Percentiles rank a stretch among this genome's conserved stretches.
phyloP scores from a whole-genome alignment of 2,329 filamentous ascomycete genomes.

The Cryphonectria carpinicola region DNA sequence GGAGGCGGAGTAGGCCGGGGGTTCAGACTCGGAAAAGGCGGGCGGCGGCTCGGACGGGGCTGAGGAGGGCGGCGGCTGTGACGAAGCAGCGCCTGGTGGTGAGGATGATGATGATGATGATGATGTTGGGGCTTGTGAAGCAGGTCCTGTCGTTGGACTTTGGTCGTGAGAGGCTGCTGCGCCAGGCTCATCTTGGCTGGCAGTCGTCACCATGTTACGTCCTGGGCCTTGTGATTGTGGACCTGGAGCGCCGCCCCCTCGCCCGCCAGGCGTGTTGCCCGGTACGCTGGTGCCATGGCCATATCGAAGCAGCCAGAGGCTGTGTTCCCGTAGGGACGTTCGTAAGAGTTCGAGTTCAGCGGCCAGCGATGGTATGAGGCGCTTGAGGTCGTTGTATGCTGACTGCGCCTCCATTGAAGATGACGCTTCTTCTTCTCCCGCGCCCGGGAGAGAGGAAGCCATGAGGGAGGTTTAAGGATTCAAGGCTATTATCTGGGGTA shows the following conservation, averaged over 20 bases:
- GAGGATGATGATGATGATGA: background rate
- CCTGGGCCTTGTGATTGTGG: background rate
- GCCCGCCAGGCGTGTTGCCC: background rate
- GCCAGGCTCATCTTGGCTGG: constrained; percentile 3
- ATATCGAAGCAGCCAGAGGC: constrained; percentile 37
- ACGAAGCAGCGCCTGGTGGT: background rate
- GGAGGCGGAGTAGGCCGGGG: constrained; percentile 36
- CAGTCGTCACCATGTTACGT: constrained; percentile 13
- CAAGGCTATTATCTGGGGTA: background rate
- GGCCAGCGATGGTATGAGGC: constrained; percentile 36
- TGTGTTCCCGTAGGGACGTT: constrained; percentile 38
- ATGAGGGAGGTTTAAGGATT: background rate
- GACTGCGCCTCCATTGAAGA: constrained; percentile 28
- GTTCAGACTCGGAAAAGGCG: constrained; percentile 29
- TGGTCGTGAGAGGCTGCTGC: constrained; percentile 13
- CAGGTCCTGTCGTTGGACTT: background rate
- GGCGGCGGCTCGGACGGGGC: constrained; percentile 16
- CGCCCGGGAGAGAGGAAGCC: constrained; percentile 8
- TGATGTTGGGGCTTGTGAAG: background rate
- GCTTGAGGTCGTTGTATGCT: constrained; percentile 36
- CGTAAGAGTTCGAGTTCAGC: constrained; percentile 37
- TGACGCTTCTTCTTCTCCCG: constrained; percentile 12
- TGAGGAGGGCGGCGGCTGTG: background rate
- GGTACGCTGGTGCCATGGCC: constrained; percentile 30
- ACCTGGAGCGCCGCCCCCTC: background rate